Conservation (phyloP, 2,329 filamentous ascomycete species). For the Fusarium nodosum region DNA sequence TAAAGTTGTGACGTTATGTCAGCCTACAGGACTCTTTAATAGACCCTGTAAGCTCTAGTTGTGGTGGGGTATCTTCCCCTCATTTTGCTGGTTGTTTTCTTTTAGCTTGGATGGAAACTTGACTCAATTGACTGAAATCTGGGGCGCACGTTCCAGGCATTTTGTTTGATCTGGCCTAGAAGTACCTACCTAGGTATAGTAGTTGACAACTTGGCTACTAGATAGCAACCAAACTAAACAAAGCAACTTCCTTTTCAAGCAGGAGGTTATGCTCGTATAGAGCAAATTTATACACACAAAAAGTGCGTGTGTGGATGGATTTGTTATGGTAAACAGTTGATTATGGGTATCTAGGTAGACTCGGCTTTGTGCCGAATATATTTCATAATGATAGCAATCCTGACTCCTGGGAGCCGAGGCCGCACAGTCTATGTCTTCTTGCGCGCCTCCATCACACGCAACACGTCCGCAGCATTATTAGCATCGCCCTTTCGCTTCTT, state of each 20-base stretch:
- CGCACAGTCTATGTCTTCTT: constrained; percentile 54
- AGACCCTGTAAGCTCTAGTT: constrained; percentile 23
- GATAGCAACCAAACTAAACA: constrained; percentile 20
- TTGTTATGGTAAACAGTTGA: constrained; percentile 1
- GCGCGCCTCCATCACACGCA: constrained; percentile 79
- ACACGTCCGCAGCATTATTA: constrained; percentile 83
- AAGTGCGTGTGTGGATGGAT: background rate
- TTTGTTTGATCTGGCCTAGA: constrained; percentile 3
- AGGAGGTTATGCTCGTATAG: background rate
- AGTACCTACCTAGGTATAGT: background rate
- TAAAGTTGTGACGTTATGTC: constrained; percentile 42
- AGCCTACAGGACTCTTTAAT: constrained; percentile 21
- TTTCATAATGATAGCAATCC: constrained; percentile 34
- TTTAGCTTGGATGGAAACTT: constrained; percentile 7
- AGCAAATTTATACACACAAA: background rate
- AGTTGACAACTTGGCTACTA: constrained; percentile 20
- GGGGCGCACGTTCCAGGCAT: constrained; percentile 25
- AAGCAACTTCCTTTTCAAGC: constrained; percentile 35
- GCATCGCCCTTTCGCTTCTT: constrained; percentile 84
- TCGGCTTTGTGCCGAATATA: constrained; percentile 14
- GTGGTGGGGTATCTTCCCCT: constrained; percentile 44
- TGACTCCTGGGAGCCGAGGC: constrained; percentile 1
- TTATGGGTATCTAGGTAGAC: constrained; percentile 24
- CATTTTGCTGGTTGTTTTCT: constrained; percentile 24
- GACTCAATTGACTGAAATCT: constrained; percentile 8